Conservation (phyloP, 768 basidiomycete species). For the Pulveroboletus sp. region DNA sequence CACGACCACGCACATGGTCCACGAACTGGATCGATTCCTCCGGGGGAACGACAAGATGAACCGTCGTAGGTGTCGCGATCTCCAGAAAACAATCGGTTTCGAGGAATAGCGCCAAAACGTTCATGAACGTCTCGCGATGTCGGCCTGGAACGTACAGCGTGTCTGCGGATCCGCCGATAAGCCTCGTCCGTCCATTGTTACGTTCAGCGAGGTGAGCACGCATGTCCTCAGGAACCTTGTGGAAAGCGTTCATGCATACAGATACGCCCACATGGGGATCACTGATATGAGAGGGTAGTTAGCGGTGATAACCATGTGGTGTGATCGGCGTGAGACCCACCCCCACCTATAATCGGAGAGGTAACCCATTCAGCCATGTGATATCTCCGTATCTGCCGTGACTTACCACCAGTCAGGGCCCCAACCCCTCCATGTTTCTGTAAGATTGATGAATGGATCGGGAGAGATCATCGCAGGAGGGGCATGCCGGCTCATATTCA, state of each 20-base stretch:
- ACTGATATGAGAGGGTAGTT: conserved; percentile 12
- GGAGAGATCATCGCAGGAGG: conserved; percentile 41
- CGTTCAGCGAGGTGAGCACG: conserved; percentile 36
- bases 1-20: conserved; percentile 36
- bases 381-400: not conserved
- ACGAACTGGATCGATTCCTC: conserved; percentile 42
- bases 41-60: conserved; percentile 39
- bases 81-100: conserved; percentile 47
- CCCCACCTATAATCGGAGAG: conserved; percentile 36
- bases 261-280: conserved; percentile 42
- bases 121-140: conserved; percentile 37
- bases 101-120: conserved; percentile 40
- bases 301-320: not conserved
- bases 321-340: conserved; percentile 20
- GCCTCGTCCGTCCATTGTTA: conserved; percentile 31
- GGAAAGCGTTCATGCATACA: conserved; percentile 41
- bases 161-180: conserved; percentile 46
- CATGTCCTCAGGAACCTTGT: conserved; percentile 31
- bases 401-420: conserved; percentile 41
- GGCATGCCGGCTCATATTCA: conserved; percentile 30
- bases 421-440: conserved; percentile 40
- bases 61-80: conserved; percentile 42
- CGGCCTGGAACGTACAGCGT: conserved; percentile 46
- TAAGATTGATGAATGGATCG: conserved; percentile 34
- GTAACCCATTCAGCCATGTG: conserved; percentile 4